A percentile compares a stretch with the other conserved stretches of the same genome.
These are phyloP conservation scores for Rubroshorea leprosula DNA, from an alignment of 345 rosid species.

Conservation along the genomic window DNA sequence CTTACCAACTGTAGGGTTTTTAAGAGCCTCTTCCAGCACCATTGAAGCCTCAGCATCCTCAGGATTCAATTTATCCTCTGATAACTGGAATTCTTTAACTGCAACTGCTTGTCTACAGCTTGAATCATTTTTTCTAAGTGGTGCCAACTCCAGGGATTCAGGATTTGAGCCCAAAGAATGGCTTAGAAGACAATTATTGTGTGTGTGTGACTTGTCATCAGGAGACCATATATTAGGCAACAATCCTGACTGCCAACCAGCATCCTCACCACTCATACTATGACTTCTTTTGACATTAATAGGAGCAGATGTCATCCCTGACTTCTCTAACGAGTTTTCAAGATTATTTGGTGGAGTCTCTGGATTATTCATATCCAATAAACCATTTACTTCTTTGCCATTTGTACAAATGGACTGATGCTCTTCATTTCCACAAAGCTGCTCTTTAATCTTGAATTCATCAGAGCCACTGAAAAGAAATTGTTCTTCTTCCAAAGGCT, in stretches of 20 bases:
- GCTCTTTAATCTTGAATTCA: slow-evolving; percentile 28
- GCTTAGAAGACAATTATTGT: slow-evolving; percentile 39
- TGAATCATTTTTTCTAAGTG: slow-evolving; percentile 27
- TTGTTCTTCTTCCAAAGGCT: slow-evolving; percentile 64
- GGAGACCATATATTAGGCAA: slow-evolving; percentile 53
- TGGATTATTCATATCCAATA: slow-evolving; percentile 15
- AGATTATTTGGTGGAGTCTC: slow-evolving; percentile 20
- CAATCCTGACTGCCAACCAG: slow-evolving; percentile 46
- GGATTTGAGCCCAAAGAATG: slow-evolving; percentile 53
- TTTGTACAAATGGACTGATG: slow-evolving; percentile 16
- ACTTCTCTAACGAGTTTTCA: slow-evolving; percentile 26
- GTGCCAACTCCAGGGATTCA: slow-evolving; percentile 32
- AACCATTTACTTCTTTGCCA: slow-evolving; percentile 16
- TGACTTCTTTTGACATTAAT: slow-evolving; percentile 38
- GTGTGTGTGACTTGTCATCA: slow-evolving; percentile 22
- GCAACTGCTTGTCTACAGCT: slow-evolving; percentile 26
- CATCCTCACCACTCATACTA: slow-evolving; percentile 24
- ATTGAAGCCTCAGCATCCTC: slow-evolving; percentile 31
- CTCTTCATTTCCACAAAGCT: slow-evolving; percentile 24
- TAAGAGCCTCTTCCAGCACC: slow-evolving; percentile 28
- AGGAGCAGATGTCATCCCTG: slow-evolving; percentile 35
- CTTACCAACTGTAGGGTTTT: slow-evolving; percentile 62
- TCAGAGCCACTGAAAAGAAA: slow-evolving; percentile 64
- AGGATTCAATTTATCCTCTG: slow-evolving; percentile 16
- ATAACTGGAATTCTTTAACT: slow-evolving; percentile 22